phyloP scores from a whole-genome alignment of 2,329 filamentous ascomycete species.

The Paracorniculantispora psalliotae region DNA sequence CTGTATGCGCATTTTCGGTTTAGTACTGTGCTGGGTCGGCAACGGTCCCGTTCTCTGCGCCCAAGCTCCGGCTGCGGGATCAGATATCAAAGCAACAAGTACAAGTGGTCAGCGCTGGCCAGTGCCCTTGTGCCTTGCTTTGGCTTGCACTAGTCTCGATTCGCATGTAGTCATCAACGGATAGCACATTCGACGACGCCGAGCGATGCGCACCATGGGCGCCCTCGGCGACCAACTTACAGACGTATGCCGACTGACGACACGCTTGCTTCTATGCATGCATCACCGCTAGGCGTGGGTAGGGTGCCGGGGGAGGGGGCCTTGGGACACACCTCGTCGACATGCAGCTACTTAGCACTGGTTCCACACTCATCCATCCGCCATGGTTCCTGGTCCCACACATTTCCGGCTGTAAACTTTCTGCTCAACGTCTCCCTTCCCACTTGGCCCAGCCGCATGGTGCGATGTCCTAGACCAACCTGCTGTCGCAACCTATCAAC shows the following conservation, averaged over 20 bases:
- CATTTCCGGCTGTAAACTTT: slow-evolving; percentile 9
- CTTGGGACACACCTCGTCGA: not conserved
- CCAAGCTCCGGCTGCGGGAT: not conserved
- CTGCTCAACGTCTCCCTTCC: slow-evolving; percentile 8
- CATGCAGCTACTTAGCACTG: not conserved
- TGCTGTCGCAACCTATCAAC: slow-evolving; percentile 10
- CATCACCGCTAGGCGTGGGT: slow-evolving; percentile 3
- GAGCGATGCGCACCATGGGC: not conserved
- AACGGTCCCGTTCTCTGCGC: not conserved
- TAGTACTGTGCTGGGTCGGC: not conserved
- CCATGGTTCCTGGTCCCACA: slow-evolving; percentile 13
- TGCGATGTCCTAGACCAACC: slow-evolving; percentile 1
- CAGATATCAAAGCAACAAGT: slow-evolving; percentile 5
- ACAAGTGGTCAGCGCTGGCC: not conserved
- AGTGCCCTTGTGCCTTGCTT: not conserved
- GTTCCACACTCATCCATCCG: not conserved
- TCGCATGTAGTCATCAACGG: not conserved
- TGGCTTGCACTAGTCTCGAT: slow-evolving; percentile 1
- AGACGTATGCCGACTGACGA: not conserved
- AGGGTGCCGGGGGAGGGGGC: slow-evolving; percentile 9
- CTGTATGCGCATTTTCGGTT: not conserved
- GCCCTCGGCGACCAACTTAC: not conserved
- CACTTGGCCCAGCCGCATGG: slow-evolving; percentile 9
- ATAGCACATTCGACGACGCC: slow-evolving; percentile 1
- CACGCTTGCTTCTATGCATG: not conserved